Evolutionary conservation across 2,329 filamentous ascomycete genomes (phyloP).

Genomic region (Talaromyces sp.): DNA sequence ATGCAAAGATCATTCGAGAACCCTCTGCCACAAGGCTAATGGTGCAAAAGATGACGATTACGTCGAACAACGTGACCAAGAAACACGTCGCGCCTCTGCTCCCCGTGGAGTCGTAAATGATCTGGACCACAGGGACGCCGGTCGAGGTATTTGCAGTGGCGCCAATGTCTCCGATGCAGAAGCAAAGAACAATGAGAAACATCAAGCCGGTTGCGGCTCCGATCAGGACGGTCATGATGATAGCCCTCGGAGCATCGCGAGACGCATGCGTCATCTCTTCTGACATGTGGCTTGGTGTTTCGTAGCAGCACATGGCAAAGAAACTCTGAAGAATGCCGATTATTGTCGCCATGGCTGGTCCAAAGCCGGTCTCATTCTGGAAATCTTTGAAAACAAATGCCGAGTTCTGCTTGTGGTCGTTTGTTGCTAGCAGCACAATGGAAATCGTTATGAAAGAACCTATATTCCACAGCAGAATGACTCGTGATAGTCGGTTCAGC

Average conservation of each 20-base stretch:
- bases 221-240: conserved; percentile 41
- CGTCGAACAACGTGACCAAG: conserved; percentile 42
- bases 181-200: conserved; percentile 47
- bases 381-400: conserved; percentile 53
- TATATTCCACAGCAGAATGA: conserved; percentile 51
- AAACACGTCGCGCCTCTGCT: conserved; percentile 42
- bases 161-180: conserved; percentile 49
- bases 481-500: conserved; percentile 48
- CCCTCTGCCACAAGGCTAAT: conserved; percentile 46
- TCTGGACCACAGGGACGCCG: conserved; percentile 50
- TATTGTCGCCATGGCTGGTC: conserved; percentile 46
- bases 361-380: conserved; percentile 51
- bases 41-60: conserved; percentile 44
- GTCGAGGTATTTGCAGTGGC: conserved; percentile 42
- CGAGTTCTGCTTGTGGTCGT: conserved; percentile 50
- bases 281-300: conserved; percentile 50
- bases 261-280: conserved; percentile 51
- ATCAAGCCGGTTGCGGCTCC: conserved; percentile 44
- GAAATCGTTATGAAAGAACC: conserved; percentile 48
- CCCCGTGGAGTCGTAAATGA: conserved; percentile 46
- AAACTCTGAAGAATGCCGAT: conserved; percentile 51
- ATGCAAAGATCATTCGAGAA: conserved; percentile 42
- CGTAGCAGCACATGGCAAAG: conserved; percentile 50
- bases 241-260: conserved; percentile 47
- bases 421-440: conserved; percentile 49